Conservation (phyloP, 495 filamentous ascomycete species). For the Letharia columbiana region DNA sequence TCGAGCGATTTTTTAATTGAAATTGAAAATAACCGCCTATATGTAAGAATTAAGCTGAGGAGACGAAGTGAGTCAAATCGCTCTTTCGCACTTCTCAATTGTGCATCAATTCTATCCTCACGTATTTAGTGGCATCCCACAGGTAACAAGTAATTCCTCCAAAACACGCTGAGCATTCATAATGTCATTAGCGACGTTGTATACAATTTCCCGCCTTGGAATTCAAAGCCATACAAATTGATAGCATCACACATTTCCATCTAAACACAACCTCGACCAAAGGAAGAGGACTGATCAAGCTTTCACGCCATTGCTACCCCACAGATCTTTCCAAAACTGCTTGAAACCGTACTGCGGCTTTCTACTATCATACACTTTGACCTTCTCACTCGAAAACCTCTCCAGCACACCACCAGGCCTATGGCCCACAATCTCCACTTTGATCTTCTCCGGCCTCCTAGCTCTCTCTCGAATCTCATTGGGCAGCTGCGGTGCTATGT, state of each 20-base stretch:
- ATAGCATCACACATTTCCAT: not conserved
- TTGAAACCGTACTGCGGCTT: conserved; percentile 72
- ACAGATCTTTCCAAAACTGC: conserved; percentile 83
- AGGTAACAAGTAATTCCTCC: not conserved
- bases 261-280: not conserved
- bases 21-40: not conserved
- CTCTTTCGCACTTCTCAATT: not conserved
- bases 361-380: conserved; percentile 60
- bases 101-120: not conserved
- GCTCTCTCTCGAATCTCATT: conserved; percentile 64
- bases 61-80: not conserved
- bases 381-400: conserved; percentile 42
- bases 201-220: not conserved
- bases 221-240: not conserved
- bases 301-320: conserved; percentile 30
- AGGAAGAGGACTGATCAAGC: not conserved
- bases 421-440: conserved; percentile 31
- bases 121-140: not conserved
- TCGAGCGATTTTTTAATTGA: not conserved
- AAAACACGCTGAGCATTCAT: not conserved
- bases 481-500: conserved; percentile 69
- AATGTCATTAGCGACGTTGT: not conserved
- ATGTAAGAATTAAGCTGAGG: not conserved
- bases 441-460: conserved; percentile 37
- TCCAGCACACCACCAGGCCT: conserved; percentile 42